Evolutionary conservation across 768 basidiomycete genomes (phyloP).

Genomic region (Amanita molliuscula): DNA sequence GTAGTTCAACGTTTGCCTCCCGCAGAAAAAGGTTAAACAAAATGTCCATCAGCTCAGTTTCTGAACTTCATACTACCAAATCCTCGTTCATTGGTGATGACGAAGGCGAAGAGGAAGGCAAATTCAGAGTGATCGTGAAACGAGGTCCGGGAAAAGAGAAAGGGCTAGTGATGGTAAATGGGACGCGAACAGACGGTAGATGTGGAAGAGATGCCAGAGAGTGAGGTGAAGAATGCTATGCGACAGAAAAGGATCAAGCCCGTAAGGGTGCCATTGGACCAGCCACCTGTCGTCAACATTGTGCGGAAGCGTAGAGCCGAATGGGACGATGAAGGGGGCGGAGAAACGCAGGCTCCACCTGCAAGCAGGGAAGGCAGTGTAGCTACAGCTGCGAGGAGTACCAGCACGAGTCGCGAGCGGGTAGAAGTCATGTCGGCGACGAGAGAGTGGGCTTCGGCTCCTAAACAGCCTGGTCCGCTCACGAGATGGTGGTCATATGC

Average conservation of each 20-base stretch:
- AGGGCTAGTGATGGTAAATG: slow-evolving; percentile 82
- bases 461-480: slow-evolving; percentile 60
- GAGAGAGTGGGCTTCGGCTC: slow-evolving; percentile 44
- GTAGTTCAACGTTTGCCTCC: slow-evolving; percentile 24
- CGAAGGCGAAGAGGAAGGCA: slow-evolving; percentile 5
- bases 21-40: background rate
- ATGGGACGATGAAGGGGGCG: slow-evolving; percentile 46
- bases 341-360: slow-evolving; percentile 14
- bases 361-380: slow-evolving; percentile 2
- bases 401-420: slow-evolving; percentile 10
- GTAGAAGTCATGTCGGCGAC: slow-evolving; percentile 7
- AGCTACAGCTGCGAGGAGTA: background rate
- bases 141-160: slow-evolving; percentile 72
- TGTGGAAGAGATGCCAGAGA: slow-evolving; percentile 78
- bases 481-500: slow-evolving; percentile 65
- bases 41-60: background rate
- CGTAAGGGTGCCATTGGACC: slow-evolving; percentile 81
- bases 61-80: background rate
- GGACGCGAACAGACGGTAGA: slow-evolving; percentile 77
- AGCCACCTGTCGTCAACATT: slow-evolving; percentile 72
- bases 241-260: slow-evolving; percentile 86
- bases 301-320: slow-evolving; percentile 63
- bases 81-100: background rate
- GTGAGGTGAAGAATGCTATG: slow-evolving; percentile 73
- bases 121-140: slow-evolving; percentile 47